Conservation (phyloP, 1,284 basidiomycete species). For the Erythrobasidium hasegawianum region DNA sequence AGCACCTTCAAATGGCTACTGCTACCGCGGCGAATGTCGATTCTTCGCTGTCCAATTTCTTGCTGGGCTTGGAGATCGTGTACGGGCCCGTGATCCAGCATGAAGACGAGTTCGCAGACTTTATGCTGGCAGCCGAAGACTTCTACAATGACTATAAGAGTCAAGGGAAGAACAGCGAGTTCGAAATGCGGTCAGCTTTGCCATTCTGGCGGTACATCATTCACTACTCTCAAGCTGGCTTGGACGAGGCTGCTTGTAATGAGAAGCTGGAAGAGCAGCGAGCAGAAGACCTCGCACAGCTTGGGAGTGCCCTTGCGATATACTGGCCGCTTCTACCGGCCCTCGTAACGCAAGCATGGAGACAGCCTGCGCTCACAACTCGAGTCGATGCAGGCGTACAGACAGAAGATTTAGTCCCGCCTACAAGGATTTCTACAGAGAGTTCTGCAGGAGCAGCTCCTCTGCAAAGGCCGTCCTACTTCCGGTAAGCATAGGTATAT, state of each 20-base stretch:
- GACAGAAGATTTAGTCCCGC: neutral
- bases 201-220: constrained; percentile 32
- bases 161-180: neutral
- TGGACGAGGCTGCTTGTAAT: constrained; percentile 15
- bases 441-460: neutral
- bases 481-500: too few relatives aligned
- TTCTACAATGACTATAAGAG: constrained; percentile 22
- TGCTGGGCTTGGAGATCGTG: constrained; percentile 14
- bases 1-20: too few relatives aligned
- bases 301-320: constrained; percentile 1
- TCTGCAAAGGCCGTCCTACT: too few relatives aligned
- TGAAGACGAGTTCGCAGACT: constrained; percentile 8
- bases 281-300: neutral
- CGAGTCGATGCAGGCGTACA: neutral
- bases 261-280: constrained; percentile 1
- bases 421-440: too few relatives aligned
- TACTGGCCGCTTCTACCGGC: constrained; percentile 26
- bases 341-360: neutral
- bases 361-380: neutral
- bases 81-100: constrained; percentile 2
- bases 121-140: constrained; percentile 5
- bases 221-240: neutral
- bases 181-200: neutral
- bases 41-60: constrained; percentile 3
- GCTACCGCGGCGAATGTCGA: neutral